Conservation (phyloP, 257 asterid species). For the Petunia secreta region DNA sequence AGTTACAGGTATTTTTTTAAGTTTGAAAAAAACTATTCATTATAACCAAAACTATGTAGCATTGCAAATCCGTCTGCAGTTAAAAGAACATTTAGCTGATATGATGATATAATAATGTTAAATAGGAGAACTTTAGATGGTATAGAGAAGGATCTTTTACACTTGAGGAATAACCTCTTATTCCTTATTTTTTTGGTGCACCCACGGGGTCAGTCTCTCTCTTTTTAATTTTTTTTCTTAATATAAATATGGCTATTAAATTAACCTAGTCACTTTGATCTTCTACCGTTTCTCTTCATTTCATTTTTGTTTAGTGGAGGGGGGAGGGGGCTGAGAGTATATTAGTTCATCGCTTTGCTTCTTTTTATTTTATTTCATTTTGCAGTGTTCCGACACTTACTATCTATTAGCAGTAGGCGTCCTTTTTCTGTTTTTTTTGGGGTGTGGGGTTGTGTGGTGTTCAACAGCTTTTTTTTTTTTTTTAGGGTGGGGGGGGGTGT, state of each 20-base stretch:
- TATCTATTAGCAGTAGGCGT: neutral
- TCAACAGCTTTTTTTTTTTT: neutral
- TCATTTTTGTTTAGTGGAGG: neutral
- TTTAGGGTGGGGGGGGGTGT: neutral
- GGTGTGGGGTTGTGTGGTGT: neutral
- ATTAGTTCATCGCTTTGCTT: neutral
- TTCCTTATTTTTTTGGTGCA: neutral
- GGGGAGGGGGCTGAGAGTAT: neutral
- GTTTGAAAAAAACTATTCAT: neutral
- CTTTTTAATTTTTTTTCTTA: neutral
- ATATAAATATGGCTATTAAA: neutral
- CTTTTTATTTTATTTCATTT: neutral
- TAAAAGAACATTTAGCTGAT: constrained; percentile 10
- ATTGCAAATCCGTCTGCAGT: neutral
- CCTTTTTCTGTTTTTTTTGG: neutral
- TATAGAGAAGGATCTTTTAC: neutral
- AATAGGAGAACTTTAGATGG: neutral
- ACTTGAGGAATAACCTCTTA: constrained; percentile 1
- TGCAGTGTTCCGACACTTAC: neutral
- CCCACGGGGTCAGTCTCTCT: neutral
- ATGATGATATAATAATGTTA: neutral
- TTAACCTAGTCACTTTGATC: neutral
- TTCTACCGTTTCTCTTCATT: neutral
- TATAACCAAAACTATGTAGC: constrained; percentile 21
- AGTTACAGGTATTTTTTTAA: constrained; percentile 58